A percentile compares a stretch with the other conserved stretches of the same genome.
phyloP scores from a whole-genome alignment of 2,329 filamentous ascomycete species.

The Biscogniauxia marginata region DNA sequence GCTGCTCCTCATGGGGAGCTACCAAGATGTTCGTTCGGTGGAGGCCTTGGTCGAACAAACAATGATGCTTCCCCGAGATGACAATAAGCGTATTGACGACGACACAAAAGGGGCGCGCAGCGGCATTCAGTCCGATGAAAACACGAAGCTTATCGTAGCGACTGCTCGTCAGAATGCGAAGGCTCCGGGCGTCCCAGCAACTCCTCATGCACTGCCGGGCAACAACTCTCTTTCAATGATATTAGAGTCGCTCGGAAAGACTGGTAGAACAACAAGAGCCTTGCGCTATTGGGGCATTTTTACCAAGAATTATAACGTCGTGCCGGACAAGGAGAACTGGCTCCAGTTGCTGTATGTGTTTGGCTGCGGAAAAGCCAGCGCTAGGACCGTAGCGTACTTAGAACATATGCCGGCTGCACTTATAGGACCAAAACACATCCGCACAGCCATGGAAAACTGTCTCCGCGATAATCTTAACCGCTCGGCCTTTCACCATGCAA shows the following conservation, averaged over 20 bases:
- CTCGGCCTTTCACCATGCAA: constrained; percentile 65
- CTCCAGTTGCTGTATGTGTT: constrained; percentile 67
- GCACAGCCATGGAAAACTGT: constrained; percentile 72
- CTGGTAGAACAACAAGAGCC: constrained; percentile 61
- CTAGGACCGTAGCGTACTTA: constrained; percentile 59
- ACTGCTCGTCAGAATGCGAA: constrained; percentile 6
- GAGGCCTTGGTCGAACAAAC: constrained; percentile 78
- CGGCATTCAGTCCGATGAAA: background rate
- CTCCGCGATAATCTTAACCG: constrained; percentile 73
- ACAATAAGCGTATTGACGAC: constrained; percentile 28
- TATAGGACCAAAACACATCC: constrained; percentile 57
- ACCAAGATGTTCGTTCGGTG: constrained; percentile 67
- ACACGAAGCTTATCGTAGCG: background rate
- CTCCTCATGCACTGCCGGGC: constrained; percentile 43
- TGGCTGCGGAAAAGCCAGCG: constrained; percentile 63
- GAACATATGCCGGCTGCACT: constrained; percentile 47
- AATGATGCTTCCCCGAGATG: constrained; percentile 67
- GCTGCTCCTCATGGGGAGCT: constrained; percentile 65
- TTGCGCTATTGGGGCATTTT: constrained; percentile 76
- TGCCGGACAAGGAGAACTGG: constrained; percentile 72
- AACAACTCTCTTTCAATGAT: constrained; percentile 67
- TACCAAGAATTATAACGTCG: constrained; percentile 58
- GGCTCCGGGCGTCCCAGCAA: constrained; percentile 19
- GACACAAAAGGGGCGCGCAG: background rate
- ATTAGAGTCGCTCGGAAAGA: constrained; percentile 60